phyloP scores from a whole-genome alignment of 176 grass and related monocot species.

The Hsuehochloa calcarea region DNA sequence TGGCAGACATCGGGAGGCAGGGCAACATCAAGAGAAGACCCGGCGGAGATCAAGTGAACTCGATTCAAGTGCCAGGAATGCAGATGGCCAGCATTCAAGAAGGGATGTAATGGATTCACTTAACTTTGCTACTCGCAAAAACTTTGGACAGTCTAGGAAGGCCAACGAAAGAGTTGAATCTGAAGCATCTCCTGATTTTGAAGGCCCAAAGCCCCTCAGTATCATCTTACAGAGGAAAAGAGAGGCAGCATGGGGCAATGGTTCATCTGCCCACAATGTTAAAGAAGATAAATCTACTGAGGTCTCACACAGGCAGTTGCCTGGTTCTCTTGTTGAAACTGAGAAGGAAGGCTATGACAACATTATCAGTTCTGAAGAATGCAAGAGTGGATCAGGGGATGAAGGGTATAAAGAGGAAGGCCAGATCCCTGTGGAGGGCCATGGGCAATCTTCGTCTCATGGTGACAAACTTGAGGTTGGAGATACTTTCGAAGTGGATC shows the following conservation, averaged over 20 bases:
- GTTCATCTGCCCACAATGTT: conserved; percentile 23
- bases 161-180: conserved; percentile 30
- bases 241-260: conserved; percentile 37
- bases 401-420: conserved; percentile 57
- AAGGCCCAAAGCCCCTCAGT: conserved; percentile 74
- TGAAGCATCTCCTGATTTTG: conserved; percentile 59
- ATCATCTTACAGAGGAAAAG: conserved; percentile 85
- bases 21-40: conserved; percentile 38
- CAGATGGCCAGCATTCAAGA: conserved; percentile 37
- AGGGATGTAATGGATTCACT: conserved; percentile 38
- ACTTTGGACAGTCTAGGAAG: conserved; percentile 57
- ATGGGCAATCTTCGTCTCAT: conserved; percentile 39
- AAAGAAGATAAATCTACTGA: conserved; percentile 43
- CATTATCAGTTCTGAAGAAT: conserved; percentile 45
- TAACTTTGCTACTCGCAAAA: conserved; percentile 49
- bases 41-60: conserved; percentile 44
- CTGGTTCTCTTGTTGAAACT: conserved; percentile 30
- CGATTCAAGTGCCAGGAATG: conserved; percentile 41
- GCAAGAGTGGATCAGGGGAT: conserved; percentile 36
- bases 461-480: conserved; percentile 43
- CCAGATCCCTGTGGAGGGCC: conserved; percentile 43
- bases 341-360: conserved; percentile 35
- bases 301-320: conserved; percentile 19
- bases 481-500: conserved; percentile 44
- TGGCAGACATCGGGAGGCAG: conserved; percentile 36